Evolutionary conservation across 805 yeast genomes (phyloP).

Genomic region (Metschnikowia drakensbergensis): DNA sequence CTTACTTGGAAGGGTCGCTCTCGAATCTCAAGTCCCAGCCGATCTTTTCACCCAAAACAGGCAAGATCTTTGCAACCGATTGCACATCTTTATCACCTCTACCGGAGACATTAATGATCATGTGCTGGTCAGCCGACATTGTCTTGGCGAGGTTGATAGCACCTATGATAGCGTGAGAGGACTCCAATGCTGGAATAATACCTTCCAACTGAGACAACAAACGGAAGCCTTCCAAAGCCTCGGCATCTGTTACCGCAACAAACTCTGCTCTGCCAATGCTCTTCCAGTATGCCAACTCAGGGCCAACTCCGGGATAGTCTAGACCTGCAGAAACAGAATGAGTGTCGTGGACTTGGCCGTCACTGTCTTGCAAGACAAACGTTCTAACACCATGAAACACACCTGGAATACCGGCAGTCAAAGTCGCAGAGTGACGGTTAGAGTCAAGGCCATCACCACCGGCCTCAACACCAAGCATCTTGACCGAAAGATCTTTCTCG

Average conservation of each 20-base stretch:
- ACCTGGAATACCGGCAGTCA: conserved; percentile 94
- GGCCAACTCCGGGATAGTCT: conserved; percentile 99
- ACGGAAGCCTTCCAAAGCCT: conserved; percentile 88
- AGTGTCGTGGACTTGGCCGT: conserved; percentile 97
- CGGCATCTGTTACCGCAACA: conserved; percentile 90
- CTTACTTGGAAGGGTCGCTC: conserved; percentile 38
- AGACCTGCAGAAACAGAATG: conserved; percentile 98
- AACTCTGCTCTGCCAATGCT: conserved; percentile 89
- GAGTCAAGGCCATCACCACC: conserved; percentile 97
- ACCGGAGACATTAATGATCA: conserved; percentile 90
- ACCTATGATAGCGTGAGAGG: conserved; percentile 94
- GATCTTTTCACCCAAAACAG: conserved; percentile 82
- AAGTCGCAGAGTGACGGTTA: conserved; percentile 86
- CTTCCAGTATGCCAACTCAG: conserved; percentile 95
- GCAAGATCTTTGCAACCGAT: conserved; percentile 92
- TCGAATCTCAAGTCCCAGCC: conserved; percentile 96
- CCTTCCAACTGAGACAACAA: conserved; percentile 91
- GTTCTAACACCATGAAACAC: conserved; percentile 98
- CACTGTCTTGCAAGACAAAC: conserved; percentile 81
- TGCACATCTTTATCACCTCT: conserved; percentile 99
- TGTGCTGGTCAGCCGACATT: conserved; percentile 70
- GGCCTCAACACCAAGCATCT: conserved; percentile 92
- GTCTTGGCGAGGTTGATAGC: conserved; percentile 84
- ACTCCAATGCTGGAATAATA: conserved; percentile 96
- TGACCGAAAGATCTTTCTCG: conserved; percentile 73